Conservation (phyloP, 2,329 filamentous ascomycete genomes). For the Curvularia spicifera region DNA sequence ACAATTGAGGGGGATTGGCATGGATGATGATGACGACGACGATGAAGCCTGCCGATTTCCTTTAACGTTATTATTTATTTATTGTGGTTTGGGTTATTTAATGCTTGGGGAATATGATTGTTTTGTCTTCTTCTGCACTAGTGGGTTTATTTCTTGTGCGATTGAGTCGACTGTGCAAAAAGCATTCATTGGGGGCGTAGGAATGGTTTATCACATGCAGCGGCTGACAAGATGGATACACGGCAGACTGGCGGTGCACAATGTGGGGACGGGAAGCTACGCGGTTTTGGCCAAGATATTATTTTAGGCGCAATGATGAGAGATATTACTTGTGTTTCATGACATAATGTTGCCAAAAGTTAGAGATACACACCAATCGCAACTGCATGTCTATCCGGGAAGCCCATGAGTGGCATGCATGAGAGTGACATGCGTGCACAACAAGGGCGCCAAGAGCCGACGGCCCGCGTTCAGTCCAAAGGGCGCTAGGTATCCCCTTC, state of each 20-base stretch:
- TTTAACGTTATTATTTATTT: neutral
- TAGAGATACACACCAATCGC: neutral
- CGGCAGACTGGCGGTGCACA: neutral
- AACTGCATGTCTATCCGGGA: neutral
- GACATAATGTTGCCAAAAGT: neutral
- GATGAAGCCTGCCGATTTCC: neutral
- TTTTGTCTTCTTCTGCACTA: constrained; percentile 5
- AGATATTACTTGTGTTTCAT: neutral
- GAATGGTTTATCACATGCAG: neutral
- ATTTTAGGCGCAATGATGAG: too few relatives aligned
- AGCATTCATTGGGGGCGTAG: neutral
- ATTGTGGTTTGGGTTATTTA: constrained; percentile 14
- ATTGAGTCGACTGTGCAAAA: neutral
- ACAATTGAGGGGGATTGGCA: constrained; percentile 4
- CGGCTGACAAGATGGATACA: neutral
- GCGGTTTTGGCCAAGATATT: neutral
- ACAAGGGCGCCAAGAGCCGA: neutral
- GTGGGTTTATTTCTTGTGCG: neutral
- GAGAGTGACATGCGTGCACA: neutral
- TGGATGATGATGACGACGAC: constrained; percentile 3
- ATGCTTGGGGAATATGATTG: constrained; percentile 16
- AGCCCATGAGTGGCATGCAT: too few relatives aligned
- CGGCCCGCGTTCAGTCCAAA: constrained; percentile 12
- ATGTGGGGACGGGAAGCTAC: neutral
- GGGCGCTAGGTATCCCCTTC: constrained; percentile 1